phyloP scores from a whole-genome alignment of 192 early-diverging fungal species.

The Coemansia sp. region DNA sequence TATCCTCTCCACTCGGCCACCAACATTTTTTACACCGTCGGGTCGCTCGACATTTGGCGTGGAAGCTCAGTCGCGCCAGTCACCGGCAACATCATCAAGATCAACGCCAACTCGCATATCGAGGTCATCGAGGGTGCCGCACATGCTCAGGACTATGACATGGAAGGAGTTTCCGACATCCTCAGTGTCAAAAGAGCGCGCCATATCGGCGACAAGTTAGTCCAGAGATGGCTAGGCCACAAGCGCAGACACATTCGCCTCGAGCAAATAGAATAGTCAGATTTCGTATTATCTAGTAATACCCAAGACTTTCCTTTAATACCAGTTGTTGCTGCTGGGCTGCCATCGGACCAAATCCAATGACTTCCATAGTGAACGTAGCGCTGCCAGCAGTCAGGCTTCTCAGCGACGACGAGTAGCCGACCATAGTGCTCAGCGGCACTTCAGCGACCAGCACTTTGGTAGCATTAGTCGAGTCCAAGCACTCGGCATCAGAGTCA shows the following conservation, averaged over 20 bases:
- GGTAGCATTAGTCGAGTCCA: slow-evolving; percentile 12
- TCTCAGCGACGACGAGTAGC: slow-evolving; percentile 79
- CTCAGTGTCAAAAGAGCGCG: background rate
- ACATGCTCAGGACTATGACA: slow-evolving; percentile 3
- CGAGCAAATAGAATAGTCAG: background rate
- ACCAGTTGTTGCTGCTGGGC: slow-evolving; percentile 70
- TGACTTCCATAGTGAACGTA: slow-evolving; percentile 80
- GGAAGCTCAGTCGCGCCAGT: background rate
- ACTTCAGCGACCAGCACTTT: slow-evolving; percentile 59
- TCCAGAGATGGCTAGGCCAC: background rate
- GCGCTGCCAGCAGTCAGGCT: slow-evolving; percentile 88
- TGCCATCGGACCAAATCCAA: slow-evolving; percentile 78
- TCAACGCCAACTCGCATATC: background rate
- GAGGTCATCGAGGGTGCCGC: slow-evolving; percentile 3
- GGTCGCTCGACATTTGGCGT: slow-evolving; percentile 26
- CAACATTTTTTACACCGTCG: slow-evolving; percentile 39
- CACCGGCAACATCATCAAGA: background rate
- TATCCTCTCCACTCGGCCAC: slow-evolving; percentile 14
- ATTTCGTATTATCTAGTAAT: slow-evolving; percentile 26
- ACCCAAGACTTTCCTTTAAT: slow-evolving; percentile 67
- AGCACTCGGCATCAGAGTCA: slow-evolving; percentile 23
- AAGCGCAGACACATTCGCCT: background rate
- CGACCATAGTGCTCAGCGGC: slow-evolving; percentile 80
- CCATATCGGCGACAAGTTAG: background rate
- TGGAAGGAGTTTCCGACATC: background rate